Conservation (phyloP, 257 asterid species). For the Fraxinus excelsior region DNA sequence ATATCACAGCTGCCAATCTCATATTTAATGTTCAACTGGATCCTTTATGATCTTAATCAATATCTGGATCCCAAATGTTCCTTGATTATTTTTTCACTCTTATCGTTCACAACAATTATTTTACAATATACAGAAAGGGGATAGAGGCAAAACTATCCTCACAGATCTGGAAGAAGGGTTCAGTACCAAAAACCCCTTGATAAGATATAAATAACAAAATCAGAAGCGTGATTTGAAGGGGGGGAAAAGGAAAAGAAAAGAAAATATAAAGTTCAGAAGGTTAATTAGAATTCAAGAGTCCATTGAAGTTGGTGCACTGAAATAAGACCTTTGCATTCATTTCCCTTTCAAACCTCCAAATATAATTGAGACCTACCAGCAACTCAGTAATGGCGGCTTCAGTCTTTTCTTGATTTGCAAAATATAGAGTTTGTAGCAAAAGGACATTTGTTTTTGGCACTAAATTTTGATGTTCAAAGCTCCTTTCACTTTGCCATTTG, state of each 20-base stretch:
- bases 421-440: conserved; percentile 65
- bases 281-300: conserved; percentile 35
- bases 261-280: not conserved
- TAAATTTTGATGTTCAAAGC: conserved; percentile 79
- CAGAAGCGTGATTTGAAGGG: conserved; percentile 2
- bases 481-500: conserved; percentile 96
- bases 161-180: conserved; percentile 39
- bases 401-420: conserved; percentile 80
- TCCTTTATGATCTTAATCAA: conserved; percentile 10
- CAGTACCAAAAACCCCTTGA: conserved; percentile 29
- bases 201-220: conserved; percentile 26
- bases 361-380: conserved; percentile 86
- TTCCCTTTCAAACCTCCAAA: conserved; percentile 96
- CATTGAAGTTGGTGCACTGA: conserved; percentile 52
- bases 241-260: not conserved
- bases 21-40: conserved; percentile 15
- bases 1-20: conserved; percentile 33
- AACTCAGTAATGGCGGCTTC: conserved; percentile 98
- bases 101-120: conserved; percentile 50
- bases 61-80: conserved; percentile 52
- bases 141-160: conserved; percentile 44
- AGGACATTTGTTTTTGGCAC: conserved; percentile 68
- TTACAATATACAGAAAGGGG: conserved; percentile 55
- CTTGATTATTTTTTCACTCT: conserved; percentile 31
- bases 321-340: conserved; percentile 83